Conservation (phyloP, 805 yeast species). For the Jamesozyma lodderae region DNA sequence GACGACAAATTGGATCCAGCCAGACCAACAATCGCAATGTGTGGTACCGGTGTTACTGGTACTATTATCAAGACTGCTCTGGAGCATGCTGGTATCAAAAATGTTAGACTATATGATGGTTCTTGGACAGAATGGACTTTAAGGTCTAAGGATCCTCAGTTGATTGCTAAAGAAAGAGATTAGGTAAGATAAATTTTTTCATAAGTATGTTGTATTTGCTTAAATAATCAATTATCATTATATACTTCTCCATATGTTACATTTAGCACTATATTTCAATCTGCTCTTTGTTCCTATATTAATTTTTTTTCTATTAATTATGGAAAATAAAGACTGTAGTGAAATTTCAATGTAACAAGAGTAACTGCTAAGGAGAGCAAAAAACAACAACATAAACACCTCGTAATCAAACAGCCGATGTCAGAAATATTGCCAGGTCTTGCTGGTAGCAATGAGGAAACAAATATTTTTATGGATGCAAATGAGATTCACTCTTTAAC, state of each 20-base stretch:
- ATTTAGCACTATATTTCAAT: too few species aligned
- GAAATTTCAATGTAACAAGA: too few species aligned
- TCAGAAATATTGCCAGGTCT: constrained; percentile 11
- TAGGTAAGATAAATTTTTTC: constrained; percentile 2
- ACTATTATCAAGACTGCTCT: constrained; percentile 74
- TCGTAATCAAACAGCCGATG: too few species aligned
- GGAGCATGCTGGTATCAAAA: constrained; percentile 41
- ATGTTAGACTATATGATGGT: constrained; percentile 68
- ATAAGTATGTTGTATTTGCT: too few species aligned
- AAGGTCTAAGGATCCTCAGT: constrained; percentile 17
- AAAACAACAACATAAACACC: too few species aligned
- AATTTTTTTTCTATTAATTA: too few species aligned
- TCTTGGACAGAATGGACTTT: constrained; percentile 52
- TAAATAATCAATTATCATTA: too few species aligned
- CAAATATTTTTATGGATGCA: constrained; percentile 10
- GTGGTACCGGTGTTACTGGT: constrained; percentile 97
- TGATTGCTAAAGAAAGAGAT: constrained; percentile 19
- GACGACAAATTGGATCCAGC: constrained; percentile 30
- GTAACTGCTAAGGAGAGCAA: too few species aligned
- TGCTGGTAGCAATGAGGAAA: constrained; percentile 3
- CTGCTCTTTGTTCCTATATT: too few species aligned
- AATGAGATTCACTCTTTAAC: constrained; percentile 15
- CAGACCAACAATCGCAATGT: constrained; percentile 74
- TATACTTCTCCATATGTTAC: too few species aligned
- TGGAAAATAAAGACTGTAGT: too few species aligned